Evolutionary conservation across 2,329 filamentous ascomycete species (phyloP), one percentile per base, ranked within the genome.

Genomic region (Neodidymelliopsis sp.): DNA sequence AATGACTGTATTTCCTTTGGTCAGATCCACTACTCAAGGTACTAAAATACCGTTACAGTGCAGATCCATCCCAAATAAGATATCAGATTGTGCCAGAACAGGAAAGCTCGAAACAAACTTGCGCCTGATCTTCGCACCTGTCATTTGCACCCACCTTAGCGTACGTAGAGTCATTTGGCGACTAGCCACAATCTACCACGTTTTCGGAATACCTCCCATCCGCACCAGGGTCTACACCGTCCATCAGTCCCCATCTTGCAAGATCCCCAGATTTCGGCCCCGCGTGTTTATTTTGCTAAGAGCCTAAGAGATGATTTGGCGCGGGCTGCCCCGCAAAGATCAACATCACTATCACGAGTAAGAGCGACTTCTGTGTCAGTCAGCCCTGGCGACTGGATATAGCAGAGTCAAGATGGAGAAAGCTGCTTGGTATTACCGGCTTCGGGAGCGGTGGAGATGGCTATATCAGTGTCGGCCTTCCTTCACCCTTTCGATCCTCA

Each of bases 251-350:
- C 15, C 30, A 41, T 20, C 15, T n/a, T 25, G 31, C 25, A 30
- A 30, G 2, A 27, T 33, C 31, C 15, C 31, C 27, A n/a, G 31
- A 37, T 27, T 35, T 23, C 40, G 11, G 23, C 29, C 19, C 27
- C 15, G 22, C 4, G 10, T 18, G 6, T 4, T 6, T 28, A n/a
- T 12, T 6, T 28, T 34, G 23, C 25, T 15, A 11, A 20, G 28
- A 11, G 15, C 4, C 28, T 27, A 7, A 27, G 16, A 18, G 13
- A 20, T 16, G 23, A 16, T 8, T 34, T 33, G 28, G 33, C 39
- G 8, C 28, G 10, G 18, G 20, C 25, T 28, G 16, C 33, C 28
- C 33, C 38, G 22, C 38, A 49, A 42, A 41, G 37, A 49, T 49
- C 45, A 25, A 19, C 45, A 41, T 22, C 11, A 27, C 5, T 9